These are phyloP conservation scores for Arabidopsis thaliana DNA, from an alignment of 345 rosid genomes.

Conservation along the genomic window TAIR10.1 NC_003071.7:18318001-18318500, in stretches of 20 bases:
- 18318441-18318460: conserved; percentile 89
- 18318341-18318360: conserved; percentile 32
- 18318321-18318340: conserved; percentile 65
- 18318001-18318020: conserved; percentile 4
- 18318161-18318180: conserved; percentile 8
- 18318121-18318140: conserved; percentile 97
- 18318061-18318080: conserved; percentile 88
- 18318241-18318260: conserved; percentile 20
- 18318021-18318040: conserved; percentile 11
- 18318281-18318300: conserved; percentile 97
- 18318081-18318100: conserved; percentile 87
- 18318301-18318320: conserved; percentile 89
- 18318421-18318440: conserved; percentile 84
- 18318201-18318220: not conserved
- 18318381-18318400: conserved; percentile 27
- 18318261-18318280: conserved; percentile 61
- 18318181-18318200: conserved; percentile 11
- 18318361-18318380: conserved; percentile 25
- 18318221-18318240: not conserved
- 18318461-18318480: conserved; percentile 91
- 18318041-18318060: conserved; percentile 4
- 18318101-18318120: conserved; percentile 99
- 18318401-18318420: conserved; percentile 98
- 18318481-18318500: conserved; percentile 60
- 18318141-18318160: conserved; percentile 76